Evolutionary conservation across 2,329 filamentous ascomycete species (phyloP).

Genomic region (Grosmannia clavigera): DNA sequence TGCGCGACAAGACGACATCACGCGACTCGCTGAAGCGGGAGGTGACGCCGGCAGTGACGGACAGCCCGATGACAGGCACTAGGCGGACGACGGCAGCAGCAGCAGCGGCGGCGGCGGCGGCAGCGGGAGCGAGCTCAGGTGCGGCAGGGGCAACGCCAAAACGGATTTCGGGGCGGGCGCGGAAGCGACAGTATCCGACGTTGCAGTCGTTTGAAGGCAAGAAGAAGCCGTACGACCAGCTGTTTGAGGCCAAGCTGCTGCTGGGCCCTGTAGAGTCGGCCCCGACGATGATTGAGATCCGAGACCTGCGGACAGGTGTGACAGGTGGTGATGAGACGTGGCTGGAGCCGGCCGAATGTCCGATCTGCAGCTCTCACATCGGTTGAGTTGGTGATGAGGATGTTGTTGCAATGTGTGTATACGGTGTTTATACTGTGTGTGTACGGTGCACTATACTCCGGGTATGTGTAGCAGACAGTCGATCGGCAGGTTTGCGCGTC

Average conservation of each 20-base stretch:
- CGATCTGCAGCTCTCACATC: slow-evolving; percentile 28
- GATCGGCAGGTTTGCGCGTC: no score
- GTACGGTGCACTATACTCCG: no score
- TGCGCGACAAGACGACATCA: background rate
- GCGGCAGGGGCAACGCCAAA: slow-evolving; percentile 6
- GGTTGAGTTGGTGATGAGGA: background rate
- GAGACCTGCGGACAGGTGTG: slow-evolving; percentile 35
- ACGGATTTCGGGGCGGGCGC: slow-evolving; percentile 9
- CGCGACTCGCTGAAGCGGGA: slow-evolving; percentile 2
- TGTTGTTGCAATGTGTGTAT: background rate
- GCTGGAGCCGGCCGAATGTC: slow-evolving; percentile 38
- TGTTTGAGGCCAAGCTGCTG: slow-evolving; percentile 38
- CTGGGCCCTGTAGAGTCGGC: slow-evolving; percentile 31
- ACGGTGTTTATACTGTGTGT: background rate
- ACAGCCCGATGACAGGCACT: slow-evolving; percentile 4
- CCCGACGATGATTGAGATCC: slow-evolving; percentile 38
- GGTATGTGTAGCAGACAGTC: no score
- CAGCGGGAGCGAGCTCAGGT: slow-evolving; percentile 11
- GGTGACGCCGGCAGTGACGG: slow-evolving; percentile 3
- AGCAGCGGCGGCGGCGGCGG: slow-evolving; percentile 5
- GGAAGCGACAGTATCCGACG: slow-evolving; percentile 25
- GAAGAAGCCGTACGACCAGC: slow-evolving; percentile 34
- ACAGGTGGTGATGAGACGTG: slow-evolving; percentile 38
- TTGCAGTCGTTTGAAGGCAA: slow-evolving; percentile 16
- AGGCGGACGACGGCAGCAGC: slow-evolving; percentile 8